Evolutionary conservation across 228 moss, liverwort and hornwort genomes (phyloP).

Genomic region (Sphagnum fallax): DNA sequence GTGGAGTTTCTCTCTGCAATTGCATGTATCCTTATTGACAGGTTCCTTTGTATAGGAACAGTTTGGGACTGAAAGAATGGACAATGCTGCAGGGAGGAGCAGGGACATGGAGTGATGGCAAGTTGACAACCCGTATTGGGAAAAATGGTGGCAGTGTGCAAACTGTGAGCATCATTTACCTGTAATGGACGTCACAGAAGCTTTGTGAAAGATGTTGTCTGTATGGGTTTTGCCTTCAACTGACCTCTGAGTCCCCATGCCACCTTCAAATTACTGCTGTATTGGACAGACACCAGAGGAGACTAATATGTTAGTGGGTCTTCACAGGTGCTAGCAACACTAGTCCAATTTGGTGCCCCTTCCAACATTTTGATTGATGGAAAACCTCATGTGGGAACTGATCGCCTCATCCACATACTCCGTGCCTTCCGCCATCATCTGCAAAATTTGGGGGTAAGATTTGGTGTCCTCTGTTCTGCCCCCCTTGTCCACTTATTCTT

Average conservation of each 20-base stretch:
- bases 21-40: too few relatives aligned
- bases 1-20: too few relatives aligned
- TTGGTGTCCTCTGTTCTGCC: not conserved
- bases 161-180: constrained; percentile 57
- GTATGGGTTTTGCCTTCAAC: not conserved
- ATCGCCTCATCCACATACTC: constrained; percentile 77
- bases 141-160: constrained; percentile 96
- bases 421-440: constrained; percentile 72
- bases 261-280: not conserved
- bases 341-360: constrained; percentile 93
- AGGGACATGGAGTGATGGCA: constrained; percentile 99
- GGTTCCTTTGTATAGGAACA: too few relatives aligned
- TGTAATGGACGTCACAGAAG: too few relatives aligned
- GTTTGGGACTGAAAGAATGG: not conserved
- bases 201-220: too few relatives aligned
- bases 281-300: too few relatives aligned
- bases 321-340: constrained; percentile 75
- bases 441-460: constrained; percentile 61
- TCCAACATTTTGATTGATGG: constrained; percentile 76
- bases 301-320: not conserved
- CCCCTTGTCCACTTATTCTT: too few relatives aligned
- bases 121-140: constrained; percentile 90
- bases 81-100: constrained; percentile 76
- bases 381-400: constrained; percentile 95
- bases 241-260: not conserved